Evolutionary conservation across 495 filamentous ascomycete species (phyloP), one percentile per base, ranked within the genome.

Genomic region (Talaromyces liani): DNA sequence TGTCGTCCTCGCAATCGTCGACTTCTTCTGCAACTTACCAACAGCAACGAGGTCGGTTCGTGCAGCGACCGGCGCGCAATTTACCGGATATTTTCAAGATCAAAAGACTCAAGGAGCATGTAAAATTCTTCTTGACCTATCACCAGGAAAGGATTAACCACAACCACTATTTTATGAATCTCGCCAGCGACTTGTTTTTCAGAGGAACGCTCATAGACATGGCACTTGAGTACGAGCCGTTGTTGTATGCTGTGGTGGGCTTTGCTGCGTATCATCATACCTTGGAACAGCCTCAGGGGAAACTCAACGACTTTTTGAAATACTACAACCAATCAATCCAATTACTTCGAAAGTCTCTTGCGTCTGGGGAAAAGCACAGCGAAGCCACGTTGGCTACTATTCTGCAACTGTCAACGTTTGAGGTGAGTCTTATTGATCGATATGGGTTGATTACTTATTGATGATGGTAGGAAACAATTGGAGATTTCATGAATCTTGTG

Each of bases 401-500:
- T 39, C 78, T 98, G 47, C 92, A 97, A 65, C 85, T 98, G 47
- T 93, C 92, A 53, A 93, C 88, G 7, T 92, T 97, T 64, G 94
- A 98, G 86, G 93, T 97, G 81, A 71, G 78, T 61, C 39, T 31
- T 36, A 47, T 34, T 22, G 25, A n/a, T 9, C 29, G 22, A 20
- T 12, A 2, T 36, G 2, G 12, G 27, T 59, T 34, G 34, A 9
- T 14, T 39, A 33, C 9, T 20, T 2, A 16, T 25, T 25, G 53
- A 55, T 68, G 80, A 66, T 54, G 67, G 25, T 69, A 98, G 93
- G 94, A 97, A 76, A 94, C 90, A 68, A 82, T 97, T 62, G 94
- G 94, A 8, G 94, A 98, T 70, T 97, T 91, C 91, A 84, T 91
- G 60, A 97, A 93, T 68, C 80, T 97, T 51, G 85, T 93, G 70